A percentile compares a stretch with the other conserved stretches of the same genome.
Evolutionary conservation across 2,329 filamentous ascomycete genomes (phyloP).

Genomic region (Talaromyces pinophilus): DNA sequence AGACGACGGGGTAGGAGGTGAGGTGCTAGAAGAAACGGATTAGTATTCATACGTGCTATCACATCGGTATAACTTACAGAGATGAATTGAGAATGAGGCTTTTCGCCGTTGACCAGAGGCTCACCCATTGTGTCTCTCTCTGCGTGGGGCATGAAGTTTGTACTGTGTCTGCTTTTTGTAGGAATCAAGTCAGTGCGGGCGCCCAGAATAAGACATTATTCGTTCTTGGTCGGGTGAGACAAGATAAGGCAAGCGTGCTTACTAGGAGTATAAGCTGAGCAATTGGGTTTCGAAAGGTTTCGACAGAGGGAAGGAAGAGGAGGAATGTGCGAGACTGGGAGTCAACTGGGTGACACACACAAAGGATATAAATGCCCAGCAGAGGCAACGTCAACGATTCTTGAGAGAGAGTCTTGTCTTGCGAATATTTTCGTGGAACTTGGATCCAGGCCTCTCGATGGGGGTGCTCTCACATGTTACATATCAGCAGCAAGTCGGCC

Average conservation of each 20-base stretch:
- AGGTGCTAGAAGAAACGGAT: slow-evolving; percentile 44
- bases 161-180: neutral
- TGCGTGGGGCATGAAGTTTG: slow-evolving; percentile 51
- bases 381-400: slow-evolving; percentile 13
- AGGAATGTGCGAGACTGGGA: neutral
- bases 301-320: neutral
- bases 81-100: slow-evolving; percentile 51
- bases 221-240: neutral
- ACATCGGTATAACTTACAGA: slow-evolving; percentile 32
- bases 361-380: slow-evolving; percentile 12
- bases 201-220: neutral
- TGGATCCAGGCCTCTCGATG: slow-evolving; percentile 14
- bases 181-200: neutral
- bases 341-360: neutral
- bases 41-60: too few species aligned
- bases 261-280: neutral
- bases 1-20: slow-evolving; percentile 78
- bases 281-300: neutral
- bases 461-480: slow-evolving; percentile 15
- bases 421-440: neutral
- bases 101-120: slow-evolving; percentile 53
- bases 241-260: neutral
- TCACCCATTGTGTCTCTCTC: slow-evolving; percentile 50
- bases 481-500: neutral
- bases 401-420: neutral